Conservation (phyloP, 768 basidiomycete genomes). For the Podaxis sp. region DNA sequence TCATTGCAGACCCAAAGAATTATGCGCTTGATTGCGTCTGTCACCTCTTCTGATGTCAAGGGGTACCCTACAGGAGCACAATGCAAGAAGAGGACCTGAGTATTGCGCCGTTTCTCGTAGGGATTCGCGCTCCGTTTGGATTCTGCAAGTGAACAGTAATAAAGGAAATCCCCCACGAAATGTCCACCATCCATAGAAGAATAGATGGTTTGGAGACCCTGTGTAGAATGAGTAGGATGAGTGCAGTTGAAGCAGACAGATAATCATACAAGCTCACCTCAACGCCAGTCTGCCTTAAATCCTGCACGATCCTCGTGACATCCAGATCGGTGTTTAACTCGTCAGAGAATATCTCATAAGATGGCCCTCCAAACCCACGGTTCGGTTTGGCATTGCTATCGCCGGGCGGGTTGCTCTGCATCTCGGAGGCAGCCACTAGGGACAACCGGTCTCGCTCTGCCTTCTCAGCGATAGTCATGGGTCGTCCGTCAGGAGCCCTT, state of each 20-base stretch:
- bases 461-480: conserved; percentile 24
- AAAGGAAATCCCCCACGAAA: conserved; percentile 75
- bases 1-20: conserved; percentile 58
- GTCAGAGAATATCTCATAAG: conserved; percentile 55
- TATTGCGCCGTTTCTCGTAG: conserved; percentile 10
- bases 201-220: conserved; percentile 52
- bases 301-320: conserved; percentile 53
- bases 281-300: conserved; percentile 49
- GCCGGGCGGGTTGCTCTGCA: conserved; percentile 8
- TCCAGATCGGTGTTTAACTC: conserved; percentile 62
- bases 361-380: conserved; percentile 25
- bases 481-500: conserved; percentile 29
- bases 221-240: conserved; percentile 7
- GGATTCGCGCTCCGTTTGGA: conserved; percentile 43
- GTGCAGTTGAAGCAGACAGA: background rate
- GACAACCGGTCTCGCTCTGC: conserved; percentile 20
- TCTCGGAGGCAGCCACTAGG: conserved; percentile 10
- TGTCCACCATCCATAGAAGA: conserved; percentile 76
- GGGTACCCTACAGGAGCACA: conserved; percentile 69
- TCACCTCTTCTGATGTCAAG: conserved; percentile 62
- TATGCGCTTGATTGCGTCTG: conserved; percentile 59
- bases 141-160: conserved; percentile 75
- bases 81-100: conserved; percentile 65
- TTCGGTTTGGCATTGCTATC: conserved; percentile 11
- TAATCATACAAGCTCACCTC: conserved; percentile 34